A percentile compares a stretch with the other conserved stretches of the same genome.
Conservation (phyloP, 2,329 filamentous ascomycete genomes). For the Didymella sp. region DNA sequence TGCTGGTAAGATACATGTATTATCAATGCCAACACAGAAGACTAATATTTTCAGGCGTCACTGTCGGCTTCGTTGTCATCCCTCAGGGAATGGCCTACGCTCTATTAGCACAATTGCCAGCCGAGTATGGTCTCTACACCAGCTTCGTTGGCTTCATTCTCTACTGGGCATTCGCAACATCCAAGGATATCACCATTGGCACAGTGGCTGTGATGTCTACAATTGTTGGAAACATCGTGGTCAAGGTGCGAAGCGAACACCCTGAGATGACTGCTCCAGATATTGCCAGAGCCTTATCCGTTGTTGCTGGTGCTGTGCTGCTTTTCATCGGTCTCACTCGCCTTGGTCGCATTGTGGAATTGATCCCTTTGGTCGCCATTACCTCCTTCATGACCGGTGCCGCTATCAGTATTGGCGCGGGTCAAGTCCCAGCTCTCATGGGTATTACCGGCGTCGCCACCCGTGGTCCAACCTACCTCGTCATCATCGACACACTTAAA, state of each 20-base stretch:
- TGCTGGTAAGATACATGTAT: conserved; percentile 67
- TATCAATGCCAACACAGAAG: too few relatives aligned
- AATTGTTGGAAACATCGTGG: conserved; percentile 81
- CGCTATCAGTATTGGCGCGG: conserved; percentile 83
- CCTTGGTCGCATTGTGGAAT: conserved; percentile 88
- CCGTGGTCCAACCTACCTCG: conserved; percentile 77
- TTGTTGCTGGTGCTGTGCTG: conserved; percentile 82
- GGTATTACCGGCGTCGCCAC: conserved; percentile 79
- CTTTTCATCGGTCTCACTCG: conserved; percentile 79
- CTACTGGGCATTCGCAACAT: conserved; percentile 98
- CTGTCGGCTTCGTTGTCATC: conserved; percentile 80
- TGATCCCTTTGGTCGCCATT: conserved; percentile 89
- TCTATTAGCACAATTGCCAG: conserved; percentile 76
- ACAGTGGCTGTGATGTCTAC: conserved; percentile 96
- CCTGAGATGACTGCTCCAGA: conserved; percentile 49
- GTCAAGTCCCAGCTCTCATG: conserved; percentile 82
- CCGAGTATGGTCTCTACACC: conserved; percentile 88
- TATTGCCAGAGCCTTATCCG: conserved; percentile 79
- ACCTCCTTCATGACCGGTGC: conserved; percentile 98
- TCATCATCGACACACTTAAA: conserved; percentile 86
- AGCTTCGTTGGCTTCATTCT: conserved; percentile 95
- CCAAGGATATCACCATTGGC: conserved; percentile 98
- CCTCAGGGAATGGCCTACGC: conserved; percentile 98
- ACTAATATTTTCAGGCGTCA: conserved; percentile 60
- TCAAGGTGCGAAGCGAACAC: conserved; percentile 63